These are phyloP conservation scores for Ceratocystis destructans DNA, from an alignment of 2,329 filamentous ascomycete genomes.

Conservation along the genomic window DNA sequence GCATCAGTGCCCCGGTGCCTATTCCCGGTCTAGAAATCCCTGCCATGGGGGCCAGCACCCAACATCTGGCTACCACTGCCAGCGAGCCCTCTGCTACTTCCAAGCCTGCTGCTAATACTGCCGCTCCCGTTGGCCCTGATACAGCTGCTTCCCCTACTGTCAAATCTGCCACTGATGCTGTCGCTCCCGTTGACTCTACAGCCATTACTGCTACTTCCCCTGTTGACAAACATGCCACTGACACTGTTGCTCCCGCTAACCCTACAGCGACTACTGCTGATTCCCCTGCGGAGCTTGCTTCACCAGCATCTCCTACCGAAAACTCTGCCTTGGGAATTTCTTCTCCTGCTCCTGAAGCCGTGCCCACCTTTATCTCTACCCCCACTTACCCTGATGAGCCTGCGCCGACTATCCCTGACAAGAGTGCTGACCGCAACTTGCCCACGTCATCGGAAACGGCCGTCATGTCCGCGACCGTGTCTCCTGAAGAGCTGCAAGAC, in stretches of 20 bases:
- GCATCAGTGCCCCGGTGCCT: background rate
- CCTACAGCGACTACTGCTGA: background rate
- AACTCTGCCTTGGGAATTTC: too few species aligned
- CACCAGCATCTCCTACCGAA: background rate
- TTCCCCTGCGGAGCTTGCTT: background rate
- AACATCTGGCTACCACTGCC: background rate
- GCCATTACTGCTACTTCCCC: background rate
- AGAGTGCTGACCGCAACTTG: background rate
- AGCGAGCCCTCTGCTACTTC: background rate
- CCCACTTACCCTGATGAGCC: background rate
- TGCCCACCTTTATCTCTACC: background rate
- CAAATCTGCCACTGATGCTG: background rate
- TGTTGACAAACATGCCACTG: background rate
- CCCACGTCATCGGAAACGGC: background rate
- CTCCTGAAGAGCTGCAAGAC: conserved; percentile 5
- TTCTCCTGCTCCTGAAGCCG: background rate
- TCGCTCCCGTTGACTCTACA: background rate
- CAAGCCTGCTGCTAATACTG: background rate
- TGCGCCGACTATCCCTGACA: background rate
- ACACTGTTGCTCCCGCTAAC: background rate
- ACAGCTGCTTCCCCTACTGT: background rate
- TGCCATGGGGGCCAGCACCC: background rate
- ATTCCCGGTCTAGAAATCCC: background rate
- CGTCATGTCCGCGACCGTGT: conserved; percentile 8
- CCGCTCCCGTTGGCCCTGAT: background rate